Evolutionary conservation across 2,329 filamentous ascomycete species (phyloP), one percentile per base, ranked within the genome.

Genomic region (Nakataea oryzae): DNA sequence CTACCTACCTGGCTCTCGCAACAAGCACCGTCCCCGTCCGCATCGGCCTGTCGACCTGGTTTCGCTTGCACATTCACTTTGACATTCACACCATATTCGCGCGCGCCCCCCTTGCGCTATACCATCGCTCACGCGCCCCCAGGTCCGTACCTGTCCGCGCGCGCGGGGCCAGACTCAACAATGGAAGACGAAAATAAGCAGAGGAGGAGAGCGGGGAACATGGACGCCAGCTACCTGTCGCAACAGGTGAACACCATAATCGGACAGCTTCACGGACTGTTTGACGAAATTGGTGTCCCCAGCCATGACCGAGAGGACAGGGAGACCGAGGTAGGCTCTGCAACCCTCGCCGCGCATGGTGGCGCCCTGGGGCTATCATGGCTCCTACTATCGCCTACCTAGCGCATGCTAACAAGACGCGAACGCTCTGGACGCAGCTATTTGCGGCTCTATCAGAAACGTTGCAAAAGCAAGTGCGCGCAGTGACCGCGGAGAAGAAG

Each of bases 211-310:
- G 41, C 17, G 41, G 27, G 9, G 62, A 64, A 21, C 69, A 96
- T 97, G 87, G 93, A 97, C 77, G 91, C 93, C 63, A 91, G 90
- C 74, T 96, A 96, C 75, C 82, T 97, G 72, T 90, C 91, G 69
- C 91, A 96, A 74, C 95, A 97, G 84, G 91, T 99, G 77, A 95
- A 91, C 68, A 91, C 85, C 70, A 97, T 96, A 72, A 92, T 97
- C 73, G 86, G 86, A 74, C 92, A 97, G 76, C 84, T 99, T 64
- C 93, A 97, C 76, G 90, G 89, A 67, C 84, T 97, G 63, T 99
- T 97, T 71, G 95, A 99, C 74, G 93, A 99, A 73, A 99, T 99
- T 71, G 95, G 95, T 63, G 90, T 99, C n/a, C 86, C 93, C 30
- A 86, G 80, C 70, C 92, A 96, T 86, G 95, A 97, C 75, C 89